Base-by-base conservation (phyloP, 139 green algal genomes). In the Mesostigma viride region DNA sequence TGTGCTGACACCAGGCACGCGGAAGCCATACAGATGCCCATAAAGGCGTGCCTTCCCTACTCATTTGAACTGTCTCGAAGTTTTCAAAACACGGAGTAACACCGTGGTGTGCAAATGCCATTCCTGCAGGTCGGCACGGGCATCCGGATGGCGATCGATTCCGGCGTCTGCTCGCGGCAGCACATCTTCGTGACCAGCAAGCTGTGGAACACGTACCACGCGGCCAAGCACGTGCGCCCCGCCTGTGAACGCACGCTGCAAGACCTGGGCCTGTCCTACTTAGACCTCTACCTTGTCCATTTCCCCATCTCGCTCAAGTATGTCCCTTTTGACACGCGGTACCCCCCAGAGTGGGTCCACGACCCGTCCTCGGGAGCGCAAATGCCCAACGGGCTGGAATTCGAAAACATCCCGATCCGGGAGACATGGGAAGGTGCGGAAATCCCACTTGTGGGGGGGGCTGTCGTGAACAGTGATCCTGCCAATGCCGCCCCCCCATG, bases 281-380 rank as follows among this genome's bases (percentile, higher is more conserved):
- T 96, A 31, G 90, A 95, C 65, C 69, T 95, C 1, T 96, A 92
- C 74, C 77, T 94, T 31, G 67, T 94, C 35, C 89, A 96, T 72
- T 96, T 78, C 58, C 72, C 72, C 30, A 73, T 78, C 51, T 53
- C 40, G 17, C 40, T 53, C 40, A 53, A 53, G 17, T 53, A 53
- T 17, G 40, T 53, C 14, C 40, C 40, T 17, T 24, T 53, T 53
- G 40, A 53, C 14, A 53, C 40, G 14, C 14, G 40, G 40, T 53
- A 53, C 17, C 40, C 40, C 17, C 40, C 40, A 24, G 40, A 53
- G 40, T 53, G 40, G 40, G 40, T 53, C 14, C 40, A 53, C 40
- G 40, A 53, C 17, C 40, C 40, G 17, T 53, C 40, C 17, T 14
- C 40, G 14, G 40, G 17, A 17, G 14, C 40, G 14, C 40, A 53